Evolutionary conservation across 768 basidiomycete species (phyloP).

Genomic region (Boletus coccyginus): DNA sequence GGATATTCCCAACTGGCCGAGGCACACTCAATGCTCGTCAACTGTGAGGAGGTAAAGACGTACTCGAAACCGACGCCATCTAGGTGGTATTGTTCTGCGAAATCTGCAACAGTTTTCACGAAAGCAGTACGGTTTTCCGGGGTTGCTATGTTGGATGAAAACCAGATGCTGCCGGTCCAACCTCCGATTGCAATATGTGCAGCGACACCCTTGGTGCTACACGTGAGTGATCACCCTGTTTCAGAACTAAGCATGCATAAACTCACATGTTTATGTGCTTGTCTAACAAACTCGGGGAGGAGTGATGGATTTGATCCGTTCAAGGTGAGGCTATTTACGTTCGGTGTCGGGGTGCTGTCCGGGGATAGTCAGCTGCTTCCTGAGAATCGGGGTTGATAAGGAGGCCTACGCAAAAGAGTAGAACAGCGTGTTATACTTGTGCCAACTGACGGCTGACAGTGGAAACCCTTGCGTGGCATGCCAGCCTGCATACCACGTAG

Average conservation of each 20-base stretch:
- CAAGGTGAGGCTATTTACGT: conserved; percentile 32
- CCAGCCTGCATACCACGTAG: conserved; percentile 57
- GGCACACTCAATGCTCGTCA: not conserved
- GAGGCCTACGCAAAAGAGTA: conserved; percentile 62
- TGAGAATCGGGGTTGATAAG: not conserved
- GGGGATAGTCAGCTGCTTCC: not conserved
- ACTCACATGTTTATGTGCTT: conserved; percentile 38
- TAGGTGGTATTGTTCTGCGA: conserved; percentile 49
- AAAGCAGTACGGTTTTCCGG: conserved; percentile 59
- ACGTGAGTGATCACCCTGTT: not conserved
- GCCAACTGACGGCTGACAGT: conserved; percentile 56
- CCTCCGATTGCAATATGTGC: conserved; percentile 66
- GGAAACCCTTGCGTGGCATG: conserved; percentile 49
- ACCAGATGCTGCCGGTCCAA: conserved; percentile 63
- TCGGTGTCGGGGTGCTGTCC: conserved; percentile 34
- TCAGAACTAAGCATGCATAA: not conserved
- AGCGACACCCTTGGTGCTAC: conserved; percentile 44
- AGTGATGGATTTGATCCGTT: conserved; percentile 43
- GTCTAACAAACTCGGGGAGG: conserved; percentile 55
- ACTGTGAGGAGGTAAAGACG: not conserved
- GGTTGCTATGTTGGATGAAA: conserved; percentile 58
- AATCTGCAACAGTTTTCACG: conserved; percentile 50
- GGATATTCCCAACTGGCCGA: conserved; percentile 84
- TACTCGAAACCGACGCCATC: conserved; percentile 50
- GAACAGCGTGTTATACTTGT: conserved; percentile 67